Base-by-base conservation (phyloP, 306 rosid species). In the Casuarina cunninghamiana region DNA sequence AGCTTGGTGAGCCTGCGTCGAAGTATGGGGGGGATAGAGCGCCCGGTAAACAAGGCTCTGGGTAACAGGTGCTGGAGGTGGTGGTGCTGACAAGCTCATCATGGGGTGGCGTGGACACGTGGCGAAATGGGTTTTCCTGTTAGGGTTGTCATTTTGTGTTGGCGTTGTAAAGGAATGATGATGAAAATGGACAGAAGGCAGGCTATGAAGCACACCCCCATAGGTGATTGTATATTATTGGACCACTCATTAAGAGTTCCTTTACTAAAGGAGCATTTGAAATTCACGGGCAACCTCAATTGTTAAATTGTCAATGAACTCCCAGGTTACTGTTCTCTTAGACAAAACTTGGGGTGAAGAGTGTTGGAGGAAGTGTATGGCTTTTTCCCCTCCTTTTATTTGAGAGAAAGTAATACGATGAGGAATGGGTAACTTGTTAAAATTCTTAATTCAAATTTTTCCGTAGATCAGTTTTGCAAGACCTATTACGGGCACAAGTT, bases 1-100 rank as follows among this genome's bases (percentile, higher is more conserved):
- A 79, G 72, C 53, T 68, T 10, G 46, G 60, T 49, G 61, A 58
- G 37, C 9, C 73, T 44, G 85, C 92, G 77, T 87, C 73, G 90
- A 82, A 79, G 86, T 75, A 57, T 83, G 93, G 76, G 44, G 6
- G 15, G 60, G 49, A 75, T 58, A 49, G 50, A 48, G 66, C 80
- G 74, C 88, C 86, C 91, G 83, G 50, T 79, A 71, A 90, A 86
- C 88, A 82, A 83, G 91, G 87, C 78, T 69, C 66, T 38, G 80
- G 61, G 49, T 69, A 58, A 55, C 65, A 68, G 72, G 74, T 73
- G 70, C 38, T 49, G 76, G 17, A 16, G 49, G 13, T 39, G 48
- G 13, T 39, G 48, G 46, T 62, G 63, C 54, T 77, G 78, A 79
- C 84, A 72, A 49, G 72, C 67, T 78, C 37, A 1, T n/a, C 8